phyloP scores from a whole-genome alignment of 495 filamentous ascomycete genomes.

The Tuber microsphaerosporum region DNA sequence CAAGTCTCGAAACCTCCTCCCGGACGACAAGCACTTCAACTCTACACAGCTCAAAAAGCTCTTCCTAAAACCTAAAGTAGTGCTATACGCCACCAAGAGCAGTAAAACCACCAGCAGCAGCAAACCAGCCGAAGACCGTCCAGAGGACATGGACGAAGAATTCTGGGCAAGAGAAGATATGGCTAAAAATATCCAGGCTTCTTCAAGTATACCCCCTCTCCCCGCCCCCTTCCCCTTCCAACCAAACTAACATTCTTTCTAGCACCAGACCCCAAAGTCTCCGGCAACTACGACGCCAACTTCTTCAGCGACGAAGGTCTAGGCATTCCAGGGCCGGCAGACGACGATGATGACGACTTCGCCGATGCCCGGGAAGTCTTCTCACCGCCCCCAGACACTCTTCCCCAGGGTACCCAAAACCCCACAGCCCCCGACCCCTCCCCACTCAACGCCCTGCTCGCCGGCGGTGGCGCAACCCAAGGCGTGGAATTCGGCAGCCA shows the following conservation, averaged over 20 bases:
- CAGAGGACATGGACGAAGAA: conserved; percentile 78
- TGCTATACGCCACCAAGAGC: conserved; percentile 43
- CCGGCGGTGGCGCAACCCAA: conserved; percentile 8
- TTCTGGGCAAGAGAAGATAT: conserved; percentile 84
- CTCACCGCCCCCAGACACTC: conserved; percentile 57
- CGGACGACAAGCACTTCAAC: conserved; percentile 98
- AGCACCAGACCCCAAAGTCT: conserved; percentile 50
- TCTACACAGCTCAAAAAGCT: conserved; percentile 78
- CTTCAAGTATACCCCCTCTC: conserved; percentile 16
- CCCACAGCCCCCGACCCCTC: conserved; percentile 26
- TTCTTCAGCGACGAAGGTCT: conserved; percentile 97
- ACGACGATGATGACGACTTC: conserved; percentile 75
- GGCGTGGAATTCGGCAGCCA: conserved; percentile 78
- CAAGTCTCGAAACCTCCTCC: conserved; percentile 83
- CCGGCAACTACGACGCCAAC: conserved; percentile 83
- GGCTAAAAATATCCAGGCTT: conserved; percentile 38
- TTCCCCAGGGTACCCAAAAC: conserved; percentile 44
- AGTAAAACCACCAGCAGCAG: conserved; percentile 14
- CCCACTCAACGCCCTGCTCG: background rate
- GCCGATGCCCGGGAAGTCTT: conserved; percentile 88
- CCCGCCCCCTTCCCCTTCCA: background rate
- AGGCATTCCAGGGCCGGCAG: conserved; percentile 56
- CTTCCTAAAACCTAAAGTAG: conserved; percentile 90
- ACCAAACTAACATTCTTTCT: background rate
- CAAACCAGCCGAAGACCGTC: conserved; percentile 29